Conservation (phyloP, 345 rosid species). For the Citrus hindsii region DNA sequence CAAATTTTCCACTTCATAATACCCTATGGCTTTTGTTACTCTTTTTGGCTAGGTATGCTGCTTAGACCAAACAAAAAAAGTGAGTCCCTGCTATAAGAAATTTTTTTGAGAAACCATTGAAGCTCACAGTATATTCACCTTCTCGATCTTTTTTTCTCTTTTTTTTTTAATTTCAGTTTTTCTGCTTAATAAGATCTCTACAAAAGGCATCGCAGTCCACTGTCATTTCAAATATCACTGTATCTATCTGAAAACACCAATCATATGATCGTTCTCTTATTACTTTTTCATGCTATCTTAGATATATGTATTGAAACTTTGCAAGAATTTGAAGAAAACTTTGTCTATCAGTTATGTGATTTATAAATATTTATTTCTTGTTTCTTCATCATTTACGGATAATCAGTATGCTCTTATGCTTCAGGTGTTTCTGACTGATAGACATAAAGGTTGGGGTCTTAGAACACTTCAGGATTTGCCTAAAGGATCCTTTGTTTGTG, state of each 20-base stretch:
- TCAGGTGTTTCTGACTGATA: slow-evolving; percentile 75
- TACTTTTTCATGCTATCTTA: neutral
- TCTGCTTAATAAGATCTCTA: neutral
- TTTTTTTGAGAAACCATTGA: neutral
- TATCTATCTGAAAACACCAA: neutral
- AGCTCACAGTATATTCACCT: too few relatives aligned
- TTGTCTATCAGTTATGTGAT: neutral
- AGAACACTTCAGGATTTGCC: slow-evolving; percentile 74
- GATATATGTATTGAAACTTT: neutral
- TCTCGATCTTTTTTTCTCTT: too few relatives aligned
- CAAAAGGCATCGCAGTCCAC: too few relatives aligned
- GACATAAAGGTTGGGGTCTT: slow-evolving; percentile 88
- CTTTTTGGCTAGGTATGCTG: neutral
- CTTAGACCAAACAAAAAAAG: neutral
- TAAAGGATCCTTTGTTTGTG: slow-evolving; percentile 88
- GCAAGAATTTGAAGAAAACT: neutral
- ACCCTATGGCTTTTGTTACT: neutral
- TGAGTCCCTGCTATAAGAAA: neutral
- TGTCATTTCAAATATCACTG: neutral
- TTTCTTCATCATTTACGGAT: neutral
- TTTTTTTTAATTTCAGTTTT: neutral
- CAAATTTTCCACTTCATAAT: neutral
- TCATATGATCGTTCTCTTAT: neutral
- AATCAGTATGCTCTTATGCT: slow-evolving; percentile 12
- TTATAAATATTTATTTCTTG: neutral